Conservation (phyloP, 768 basidiomycete species). For the Phaeotremella fagi region DNA sequence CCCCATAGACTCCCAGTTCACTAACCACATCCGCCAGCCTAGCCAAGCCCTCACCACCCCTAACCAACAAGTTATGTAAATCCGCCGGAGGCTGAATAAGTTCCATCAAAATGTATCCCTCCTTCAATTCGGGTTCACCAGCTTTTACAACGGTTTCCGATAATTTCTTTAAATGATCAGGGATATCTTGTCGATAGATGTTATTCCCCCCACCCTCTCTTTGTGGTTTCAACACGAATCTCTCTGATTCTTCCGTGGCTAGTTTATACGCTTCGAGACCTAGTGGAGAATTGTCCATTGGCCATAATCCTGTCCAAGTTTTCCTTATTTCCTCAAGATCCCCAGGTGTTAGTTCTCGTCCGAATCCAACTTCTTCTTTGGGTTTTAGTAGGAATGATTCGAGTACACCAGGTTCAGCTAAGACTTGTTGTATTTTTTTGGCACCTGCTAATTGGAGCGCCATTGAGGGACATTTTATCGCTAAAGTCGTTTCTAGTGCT, state of each 20-base stretch:
- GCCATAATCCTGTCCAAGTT: conserved; percentile 89
- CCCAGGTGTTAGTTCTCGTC: conserved; percentile 31
- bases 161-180: conserved; percentile 64
- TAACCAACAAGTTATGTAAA: conserved; percentile 67
- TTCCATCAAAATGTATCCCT: conserved; percentile 95
- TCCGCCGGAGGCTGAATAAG: conserved; percentile 74
- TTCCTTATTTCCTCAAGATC: conserved; percentile 59
- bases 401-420: conserved; percentile 67
- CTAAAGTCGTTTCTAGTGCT: conserved; percentile 69
- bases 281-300: conserved; percentile 53
- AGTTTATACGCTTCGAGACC: conserved; percentile 54
- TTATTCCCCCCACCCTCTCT: conserved; percentile 99
- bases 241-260: conserved; percentile 55
- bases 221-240: conserved; percentile 89
- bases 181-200: conserved; percentile 78
- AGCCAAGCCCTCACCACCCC: conserved; percentile 59
- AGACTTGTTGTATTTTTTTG: conserved; percentile 90
- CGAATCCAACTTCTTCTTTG: conserved; percentile 38
- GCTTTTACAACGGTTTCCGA: conserved; percentile 41
- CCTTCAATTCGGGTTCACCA: conserved; percentile 54
- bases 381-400: conserved; percentile 60
- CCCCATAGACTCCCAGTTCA: conserved; percentile 90
- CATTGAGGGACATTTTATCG: conserved; percentile 89
- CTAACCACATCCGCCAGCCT: conserved; percentile 69
- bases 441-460: conserved; percentile 90